A percentile compares a stretch with the other conserved stretches of the same genome.
phyloP scores from a whole-genome alignment of 306 rosid genomes.

The Carpinus viminea region DNA sequence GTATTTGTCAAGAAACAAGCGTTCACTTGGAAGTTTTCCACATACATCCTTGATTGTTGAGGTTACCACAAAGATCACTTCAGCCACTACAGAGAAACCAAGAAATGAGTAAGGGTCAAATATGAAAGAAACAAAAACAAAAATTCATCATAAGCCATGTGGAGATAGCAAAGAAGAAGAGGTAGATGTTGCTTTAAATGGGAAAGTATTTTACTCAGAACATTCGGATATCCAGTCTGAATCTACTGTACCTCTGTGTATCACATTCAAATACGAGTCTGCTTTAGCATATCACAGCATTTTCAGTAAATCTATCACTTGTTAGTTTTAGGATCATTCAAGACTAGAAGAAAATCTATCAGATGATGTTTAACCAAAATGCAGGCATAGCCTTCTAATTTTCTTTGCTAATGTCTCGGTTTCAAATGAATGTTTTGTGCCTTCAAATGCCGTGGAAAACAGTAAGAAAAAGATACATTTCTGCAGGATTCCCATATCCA shows the following conservation, averaged over 20 bases:
- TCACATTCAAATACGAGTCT: neutral
- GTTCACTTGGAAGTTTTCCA: constrained; percentile 87
- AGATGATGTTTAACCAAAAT: neutral
- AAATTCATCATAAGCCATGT: neutral
- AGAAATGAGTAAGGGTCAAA: constrained; percentile 5
- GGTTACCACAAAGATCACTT: constrained; percentile 82
- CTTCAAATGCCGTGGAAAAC: neutral
- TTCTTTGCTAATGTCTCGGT: neutral
- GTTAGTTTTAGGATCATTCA: neutral
- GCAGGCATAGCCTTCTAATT: neutral
- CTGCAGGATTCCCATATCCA: neutral
- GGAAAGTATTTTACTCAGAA: neutral
- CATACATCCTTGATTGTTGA: constrained; percentile 91
- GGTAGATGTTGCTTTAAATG: neutral
- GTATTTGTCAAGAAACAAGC: constrained; percentile 90
- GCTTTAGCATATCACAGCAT: neutral
- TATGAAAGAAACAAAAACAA: neutral
- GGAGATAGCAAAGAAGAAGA: constrained; percentile 5
- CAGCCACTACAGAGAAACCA: constrained; percentile 60
- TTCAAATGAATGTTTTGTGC: neutral
- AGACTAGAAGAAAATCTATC: neutral
- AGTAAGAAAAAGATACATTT: neutral
- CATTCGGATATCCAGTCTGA: neutral
- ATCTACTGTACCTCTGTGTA: neutral
- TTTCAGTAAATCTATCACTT: neutral